phyloP scores from a whole-genome alignment of 345 rosid species.

The Erysimum cheiranthoides region DNA sequence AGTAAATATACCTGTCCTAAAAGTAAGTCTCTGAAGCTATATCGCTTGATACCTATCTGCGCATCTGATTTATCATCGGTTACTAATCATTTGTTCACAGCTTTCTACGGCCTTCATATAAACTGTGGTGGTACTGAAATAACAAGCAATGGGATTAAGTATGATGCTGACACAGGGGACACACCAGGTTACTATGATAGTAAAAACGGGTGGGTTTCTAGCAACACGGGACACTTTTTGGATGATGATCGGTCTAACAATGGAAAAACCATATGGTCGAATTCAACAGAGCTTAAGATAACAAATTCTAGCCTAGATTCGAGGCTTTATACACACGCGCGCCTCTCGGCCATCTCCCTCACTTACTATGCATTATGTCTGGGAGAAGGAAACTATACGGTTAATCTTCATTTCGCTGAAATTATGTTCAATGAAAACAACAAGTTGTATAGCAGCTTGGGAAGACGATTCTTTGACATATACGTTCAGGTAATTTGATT shows the following conservation, averaged over 20 bases:
- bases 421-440: conserved; percentile 53
- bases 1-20: conserved; percentile 8
- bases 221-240: conserved; percentile 67
- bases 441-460: conserved; percentile 52
- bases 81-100: conserved; percentile 42
- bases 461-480: conserved; percentile 70
- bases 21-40: conserved; percentile 41
- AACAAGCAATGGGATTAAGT: conserved; percentile 44
- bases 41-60: not conserved
- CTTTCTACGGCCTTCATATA: conserved; percentile 55
- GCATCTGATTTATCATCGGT: conserved; percentile 9
- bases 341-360: conserved; percentile 62
- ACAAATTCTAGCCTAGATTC: conserved; percentile 47
- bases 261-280: conserved; percentile 10
- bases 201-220: conserved; percentile 58
- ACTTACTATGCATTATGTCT: conserved; percentile 69
- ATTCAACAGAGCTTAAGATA: conserved; percentile 38
- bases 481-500: conserved; percentile 63
- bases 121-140: conserved; percentile 66
- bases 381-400: conserved; percentile 55
- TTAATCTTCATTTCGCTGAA: conserved; percentile 85
- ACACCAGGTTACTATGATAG: conserved; percentile 26
- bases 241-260: conserved; percentile 53
- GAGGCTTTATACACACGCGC: conserved; percentile 53
- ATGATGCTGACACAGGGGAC: conserved; percentile 57